Percentiles rank a stretch among this genome's conserved stretches.
Evolutionary conservation across 768 basidiomycete genomes (phyloP).

Genomic region (Tylopilus rubrobrunneus): DNA sequence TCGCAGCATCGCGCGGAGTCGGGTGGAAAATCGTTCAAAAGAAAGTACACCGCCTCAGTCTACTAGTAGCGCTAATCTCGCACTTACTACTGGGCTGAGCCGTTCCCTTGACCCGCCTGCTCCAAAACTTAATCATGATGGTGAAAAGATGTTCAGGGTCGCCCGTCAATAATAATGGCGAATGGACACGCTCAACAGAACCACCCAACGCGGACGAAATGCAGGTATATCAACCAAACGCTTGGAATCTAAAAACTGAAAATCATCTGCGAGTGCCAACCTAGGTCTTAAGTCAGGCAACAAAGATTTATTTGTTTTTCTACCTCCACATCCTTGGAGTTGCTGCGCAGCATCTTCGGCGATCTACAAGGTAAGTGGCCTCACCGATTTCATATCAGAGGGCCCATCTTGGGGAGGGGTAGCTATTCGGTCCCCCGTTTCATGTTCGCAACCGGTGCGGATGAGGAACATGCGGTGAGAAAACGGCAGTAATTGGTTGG

Average conservation of each 20-base stretch:
- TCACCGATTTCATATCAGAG: constrained; percentile 20
- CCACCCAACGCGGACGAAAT: neutral
- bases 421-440: constrained; percentile 16
- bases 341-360: neutral
- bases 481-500: neutral
- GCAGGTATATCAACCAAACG: neutral
- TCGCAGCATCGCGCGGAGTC: neutral
- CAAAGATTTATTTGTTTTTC: neutral
- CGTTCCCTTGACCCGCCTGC: too few species aligned
- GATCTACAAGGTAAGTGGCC: constrained; percentile 8
- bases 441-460: constrained; percentile 10
- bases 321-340: neutral
- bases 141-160: too few species aligned
- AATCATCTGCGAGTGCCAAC: neutral
- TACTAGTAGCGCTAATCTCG: too few species aligned
- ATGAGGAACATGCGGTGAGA: constrained; percentile 7
- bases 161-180: too few species aligned
- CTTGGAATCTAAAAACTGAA: neutral
- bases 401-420: constrained; percentile 4
- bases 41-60: neutral
- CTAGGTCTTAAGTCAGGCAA: neutral
- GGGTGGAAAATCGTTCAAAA: neutral
- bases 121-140: too few species aligned
- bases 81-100: too few species aligned
- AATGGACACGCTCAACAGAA: neutral